Evolutionary conservation across 2,329 filamentous ascomycete genomes (phyloP).

Genomic region (Calonectria pseudoreteaudii): DNA sequence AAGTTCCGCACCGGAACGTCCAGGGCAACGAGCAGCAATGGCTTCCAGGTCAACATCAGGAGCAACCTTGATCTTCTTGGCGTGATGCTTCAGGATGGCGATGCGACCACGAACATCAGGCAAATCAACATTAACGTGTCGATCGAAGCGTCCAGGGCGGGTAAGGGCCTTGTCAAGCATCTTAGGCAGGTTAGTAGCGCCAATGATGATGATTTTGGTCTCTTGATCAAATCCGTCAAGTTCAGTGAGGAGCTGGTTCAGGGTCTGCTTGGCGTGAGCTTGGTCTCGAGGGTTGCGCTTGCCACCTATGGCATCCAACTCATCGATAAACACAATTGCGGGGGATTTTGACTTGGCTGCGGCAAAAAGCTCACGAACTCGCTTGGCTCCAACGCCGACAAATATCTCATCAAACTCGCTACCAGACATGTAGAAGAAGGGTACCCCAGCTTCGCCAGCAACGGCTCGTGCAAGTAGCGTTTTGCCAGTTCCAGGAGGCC

Average conservation of each 20-base stretch:
- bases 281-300: slow-evolving; percentile 94
- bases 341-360: slow-evolving; percentile 88
- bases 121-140: slow-evolving; percentile 87
- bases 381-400: slow-evolving; percentile 95
- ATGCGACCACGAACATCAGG: slow-evolving; percentile 95
- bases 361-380: slow-evolving; percentile 91
- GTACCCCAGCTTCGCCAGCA: slow-evolving; percentile 95
- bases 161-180: slow-evolving; percentile 94
- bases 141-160: slow-evolving; percentile 94
- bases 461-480: slow-evolving; percentile 95
- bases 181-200: slow-evolving; percentile 95
- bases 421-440: slow-evolving; percentile 99
- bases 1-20: slow-evolving; percentile 93
- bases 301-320: slow-evolving; percentile 92
- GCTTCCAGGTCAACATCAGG: slow-evolving; percentile 85
- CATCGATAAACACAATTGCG: slow-evolving; percentile 95
- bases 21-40: slow-evolving; percentile 88
- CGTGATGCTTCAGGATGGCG: slow-evolving; percentile 92
- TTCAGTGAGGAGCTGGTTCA: slow-evolving; percentile 97
- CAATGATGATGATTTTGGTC: slow-evolving; percentile 94
- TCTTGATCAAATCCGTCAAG: slow-evolving; percentile 97
- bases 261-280: slow-evolving; percentile 94
- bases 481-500: slow-evolving; percentile 97
- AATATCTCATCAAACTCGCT: slow-evolving; percentile 99
- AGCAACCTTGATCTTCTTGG: slow-evolving; percentile 87